phyloP scores from a whole-genome alignment of 768 basidiomycete species.

The Mycena filopes region DNA sequence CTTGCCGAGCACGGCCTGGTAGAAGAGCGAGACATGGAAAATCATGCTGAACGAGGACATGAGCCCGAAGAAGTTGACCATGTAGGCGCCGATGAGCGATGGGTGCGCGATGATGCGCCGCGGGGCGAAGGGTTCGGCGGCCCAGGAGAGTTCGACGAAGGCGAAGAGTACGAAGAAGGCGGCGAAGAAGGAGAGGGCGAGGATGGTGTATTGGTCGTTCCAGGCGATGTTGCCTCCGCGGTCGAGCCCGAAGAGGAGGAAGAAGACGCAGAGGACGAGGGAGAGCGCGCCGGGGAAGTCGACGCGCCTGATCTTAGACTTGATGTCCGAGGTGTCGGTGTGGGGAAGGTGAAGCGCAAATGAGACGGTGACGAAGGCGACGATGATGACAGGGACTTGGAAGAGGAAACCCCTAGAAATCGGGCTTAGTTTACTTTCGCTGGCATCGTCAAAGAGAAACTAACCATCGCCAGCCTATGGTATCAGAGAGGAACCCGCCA shows the following conservation, averaged over 20 bases:
- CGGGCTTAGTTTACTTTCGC: background rate
- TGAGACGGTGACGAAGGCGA: slow-evolving; percentile 65
- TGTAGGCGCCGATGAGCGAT: slow-evolving; percentile 62
- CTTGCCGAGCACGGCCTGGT: slow-evolving; percentile 65
- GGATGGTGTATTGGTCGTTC: slow-evolving; percentile 51
- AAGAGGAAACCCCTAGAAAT: slow-evolving; percentile 63
- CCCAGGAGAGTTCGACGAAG: slow-evolving; percentile 58
- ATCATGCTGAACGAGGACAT: slow-evolving; percentile 55
- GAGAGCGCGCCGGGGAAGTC: slow-evolving; percentile 70
- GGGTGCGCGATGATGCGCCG: slow-evolving; percentile 61
- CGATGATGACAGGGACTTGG: slow-evolving; percentile 65
- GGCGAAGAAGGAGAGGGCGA: slow-evolving; percentile 47
- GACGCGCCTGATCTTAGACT: slow-evolving; percentile 64
- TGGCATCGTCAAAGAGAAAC: background rate
- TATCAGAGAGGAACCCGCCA: slow-evolving; percentile 71
- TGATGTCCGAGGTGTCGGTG: slow-evolving; percentile 51
- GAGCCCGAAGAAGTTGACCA: slow-evolving; percentile 68
- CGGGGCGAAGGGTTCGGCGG: slow-evolving; percentile 71
- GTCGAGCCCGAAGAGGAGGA: slow-evolving; percentile 68
- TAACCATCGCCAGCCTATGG: slow-evolving; percentile 75
- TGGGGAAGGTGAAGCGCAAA: slow-evolving; percentile 66
- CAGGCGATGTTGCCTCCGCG: slow-evolving; percentile 62
- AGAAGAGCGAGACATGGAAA: slow-evolving; percentile 66
- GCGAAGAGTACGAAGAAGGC: slow-evolving; percentile 52
- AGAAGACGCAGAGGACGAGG: slow-evolving; percentile 65